Conservation (phyloP, 2,329 filamentous ascomycete genomes). For the Aspergillus bombycis region DNA sequence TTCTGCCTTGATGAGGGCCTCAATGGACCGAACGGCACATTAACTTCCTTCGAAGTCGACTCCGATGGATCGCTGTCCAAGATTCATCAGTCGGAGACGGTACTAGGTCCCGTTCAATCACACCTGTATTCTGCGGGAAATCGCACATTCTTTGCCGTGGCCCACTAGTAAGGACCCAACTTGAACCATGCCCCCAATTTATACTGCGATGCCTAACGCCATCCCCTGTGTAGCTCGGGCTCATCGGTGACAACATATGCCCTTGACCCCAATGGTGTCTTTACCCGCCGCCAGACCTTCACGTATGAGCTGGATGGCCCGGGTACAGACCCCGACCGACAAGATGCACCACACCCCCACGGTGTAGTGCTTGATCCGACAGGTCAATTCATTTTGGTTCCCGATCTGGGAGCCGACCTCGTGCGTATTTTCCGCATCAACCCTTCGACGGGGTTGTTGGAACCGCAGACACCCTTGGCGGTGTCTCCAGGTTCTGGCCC, state of each 20-base stretch:
- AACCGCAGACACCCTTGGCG: constrained; percentile 48
- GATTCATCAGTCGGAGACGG: constrained; percentile 15
- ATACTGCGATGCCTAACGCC: not conserved
- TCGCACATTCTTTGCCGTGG: constrained; percentile 21
- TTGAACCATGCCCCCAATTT: too few species aligned
- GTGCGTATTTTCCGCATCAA: constrained; percentile 59
- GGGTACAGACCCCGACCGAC: constrained; percentile 53
- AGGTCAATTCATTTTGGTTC: constrained; percentile 56
- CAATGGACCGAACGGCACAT: constrained; percentile 19
- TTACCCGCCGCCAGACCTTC: constrained; percentile 19
- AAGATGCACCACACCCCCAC: constrained; percentile 61
- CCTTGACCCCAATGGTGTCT: constrained; percentile 10
- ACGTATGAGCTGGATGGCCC: constrained; percentile 25
- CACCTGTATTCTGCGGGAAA: constrained; percentile 16
- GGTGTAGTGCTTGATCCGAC: constrained; percentile 43
- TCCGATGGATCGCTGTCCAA: constrained; percentile 19
- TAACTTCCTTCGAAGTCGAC: constrained; percentile 20
- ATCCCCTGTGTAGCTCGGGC: constrained; percentile 1
- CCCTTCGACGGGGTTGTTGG: constrained; percentile 48
- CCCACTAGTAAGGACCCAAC: constrained; percentile 21
- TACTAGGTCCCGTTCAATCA: constrained; percentile 23
- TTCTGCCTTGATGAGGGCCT: constrained; percentile 27
- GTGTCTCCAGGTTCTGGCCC: constrained; percentile 55
- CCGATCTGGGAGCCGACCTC: constrained; percentile 60
- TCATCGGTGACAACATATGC: constrained; percentile 20